A percentile compares a stretch with the other conserved stretches of the same genome.
Evolutionary conservation across 2,329 filamentous ascomycete species (phyloP).

Genomic region (Trichoderma oligosporum): DNA sequence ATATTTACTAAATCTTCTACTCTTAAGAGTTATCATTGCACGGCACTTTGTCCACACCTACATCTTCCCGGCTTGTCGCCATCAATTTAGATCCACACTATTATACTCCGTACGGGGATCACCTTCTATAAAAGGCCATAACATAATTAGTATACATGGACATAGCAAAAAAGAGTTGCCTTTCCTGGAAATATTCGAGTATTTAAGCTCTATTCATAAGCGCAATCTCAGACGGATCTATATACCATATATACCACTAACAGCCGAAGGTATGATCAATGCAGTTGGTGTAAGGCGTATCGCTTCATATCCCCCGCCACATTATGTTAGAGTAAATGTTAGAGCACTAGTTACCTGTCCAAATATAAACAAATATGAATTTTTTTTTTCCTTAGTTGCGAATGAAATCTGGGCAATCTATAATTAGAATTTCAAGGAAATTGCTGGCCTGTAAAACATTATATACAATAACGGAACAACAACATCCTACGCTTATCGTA

Average conservation of each 20-base stretch:
- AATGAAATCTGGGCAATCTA: background rate
- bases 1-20: background rate
- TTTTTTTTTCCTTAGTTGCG: background rate
- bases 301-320: background rate
- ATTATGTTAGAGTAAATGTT: background rate
- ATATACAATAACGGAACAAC: background rate
- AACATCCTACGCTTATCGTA: background rate
- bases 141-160: background rate
- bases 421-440: background rate
- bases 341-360: background rate
- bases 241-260: background rate
- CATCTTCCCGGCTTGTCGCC: background rate
- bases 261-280: background rate
- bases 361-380: background rate
- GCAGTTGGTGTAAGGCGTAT: background rate
- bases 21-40: background rate
- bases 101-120: conserved; percentile 2
- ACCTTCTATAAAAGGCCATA: background rate
- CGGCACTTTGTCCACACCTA: background rate
- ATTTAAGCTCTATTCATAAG: background rate
- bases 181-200: background rate
- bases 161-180: background rate
- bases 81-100: background rate
- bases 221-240: background rate
- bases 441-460: background rate